Percentiles rank a stretch among this genome's conserved stretches.
Evolutionary conservation across 257 asterid genomes (phyloP).

Genomic region (Primulina huaijiensis): DNA sequence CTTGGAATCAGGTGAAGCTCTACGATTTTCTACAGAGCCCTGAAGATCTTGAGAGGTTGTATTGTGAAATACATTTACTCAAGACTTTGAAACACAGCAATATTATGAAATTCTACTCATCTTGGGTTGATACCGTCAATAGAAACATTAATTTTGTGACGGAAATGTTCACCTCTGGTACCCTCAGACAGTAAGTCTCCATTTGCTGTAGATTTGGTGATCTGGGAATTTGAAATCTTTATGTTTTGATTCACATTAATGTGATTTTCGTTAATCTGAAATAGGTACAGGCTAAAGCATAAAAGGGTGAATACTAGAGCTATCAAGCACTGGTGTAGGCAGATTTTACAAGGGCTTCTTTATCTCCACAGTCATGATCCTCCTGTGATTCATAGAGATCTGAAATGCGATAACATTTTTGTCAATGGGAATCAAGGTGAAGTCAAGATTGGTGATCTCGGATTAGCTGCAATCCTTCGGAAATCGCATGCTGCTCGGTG

Average conservation of each 20-base stretch:
- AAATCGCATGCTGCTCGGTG: constrained; percentile 81
- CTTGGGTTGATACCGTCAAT: constrained; percentile 86
- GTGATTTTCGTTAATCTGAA: constrained; percentile 10
- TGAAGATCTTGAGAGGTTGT: constrained; percentile 93
- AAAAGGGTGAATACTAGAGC: constrained; percentile 78
- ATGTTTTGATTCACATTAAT: neutral
- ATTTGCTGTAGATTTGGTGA: neutral
- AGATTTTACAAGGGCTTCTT: constrained; percentile 72
- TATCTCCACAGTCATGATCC: constrained; percentile 83
- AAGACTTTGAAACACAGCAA: constrained; percentile 78
- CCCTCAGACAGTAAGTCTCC: constrained; percentile 86
- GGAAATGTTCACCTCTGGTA: constrained; percentile 96
- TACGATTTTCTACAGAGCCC: constrained; percentile 74
- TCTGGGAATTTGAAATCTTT: neutral
- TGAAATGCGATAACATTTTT: constrained; percentile 85
- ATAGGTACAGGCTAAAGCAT: constrained; percentile 74
- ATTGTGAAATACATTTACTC: constrained; percentile 87
- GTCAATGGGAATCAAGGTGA: constrained; percentile 87
- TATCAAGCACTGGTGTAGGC: constrained; percentile 87
- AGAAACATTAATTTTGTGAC: constrained; percentile 96
- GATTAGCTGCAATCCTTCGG: constrained; percentile 78
- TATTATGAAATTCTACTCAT: constrained; percentile 86
- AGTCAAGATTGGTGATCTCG: constrained; percentile 89
- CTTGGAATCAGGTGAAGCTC: constrained; percentile 96
- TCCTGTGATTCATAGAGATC: constrained; percentile 90